Base-by-base conservation (phyloP, 129 eudicot genomes). In the Helianthus annuus region DNA sequence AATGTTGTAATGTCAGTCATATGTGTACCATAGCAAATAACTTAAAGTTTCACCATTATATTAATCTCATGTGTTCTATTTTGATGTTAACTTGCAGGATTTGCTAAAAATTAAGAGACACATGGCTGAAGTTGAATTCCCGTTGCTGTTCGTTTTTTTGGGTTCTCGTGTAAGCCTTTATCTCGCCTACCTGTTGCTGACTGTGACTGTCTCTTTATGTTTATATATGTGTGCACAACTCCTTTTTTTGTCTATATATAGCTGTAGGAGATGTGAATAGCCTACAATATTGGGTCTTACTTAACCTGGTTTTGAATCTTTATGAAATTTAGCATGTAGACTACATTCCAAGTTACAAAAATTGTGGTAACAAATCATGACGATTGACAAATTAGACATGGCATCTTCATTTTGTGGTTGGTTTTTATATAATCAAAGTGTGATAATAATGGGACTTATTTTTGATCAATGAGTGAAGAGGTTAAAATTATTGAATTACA, bases 71-170 rank as follows among this genome's bases (percentile, higher is more conserved):
- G 45, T 39, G 9, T 29, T 7, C 61, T 49, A 11, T 73, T 61
- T 46, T 60, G 36, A 59, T 13, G 42, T 19, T 40, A 19, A 40
- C 40, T 70, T 53, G 73, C 85, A 89, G 96, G 89, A 67, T 48
- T 10, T 72, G 58, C 16, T 86, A 73, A 89, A 82, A 73, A 89
- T 78, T 64, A 89, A 76, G 76, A 84, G 74, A 69, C 81, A 51
- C 48, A 80, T 53, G 64, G 87, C 85, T 7, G 85, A 80, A 64
- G 88, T 71, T 24, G 92, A 92, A 51, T 89, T 89, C 75, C 92
- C 90, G 16, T 66, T 86, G 68, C 79, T 86, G 69, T 89, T 71
- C 81, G 92, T 86, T 48, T 84, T 84, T 70, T 82, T 87, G 92
- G 86, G 86, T 68, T 88, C 88, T 11, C 78, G 84, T 64, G 74